phyloP scores from a whole-genome alignment of 345 rosid species.

The Salix koriyanagi region DNA sequence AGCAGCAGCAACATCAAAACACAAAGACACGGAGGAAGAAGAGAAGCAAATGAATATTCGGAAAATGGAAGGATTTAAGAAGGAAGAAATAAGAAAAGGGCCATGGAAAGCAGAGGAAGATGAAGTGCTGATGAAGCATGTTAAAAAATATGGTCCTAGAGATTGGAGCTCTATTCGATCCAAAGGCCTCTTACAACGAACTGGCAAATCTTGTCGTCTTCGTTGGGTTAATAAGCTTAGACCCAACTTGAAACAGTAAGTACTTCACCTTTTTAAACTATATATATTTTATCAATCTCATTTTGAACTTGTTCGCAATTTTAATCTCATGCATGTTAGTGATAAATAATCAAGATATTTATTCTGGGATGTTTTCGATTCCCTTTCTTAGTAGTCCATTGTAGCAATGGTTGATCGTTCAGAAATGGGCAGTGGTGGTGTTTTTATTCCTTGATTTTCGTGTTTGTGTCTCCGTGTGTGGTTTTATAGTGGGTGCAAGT shows the following conservation, averaged over 20 bases:
- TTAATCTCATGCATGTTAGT: neutral
- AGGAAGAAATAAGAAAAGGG: conserved; percentile 67
- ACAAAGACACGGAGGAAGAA: neutral
- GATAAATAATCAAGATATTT: neutral
- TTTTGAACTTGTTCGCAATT: neutral
- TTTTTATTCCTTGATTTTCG: neutral
- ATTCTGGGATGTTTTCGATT: neutral
- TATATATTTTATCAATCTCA: neutral
- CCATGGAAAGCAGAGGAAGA: conserved; percentile 97
- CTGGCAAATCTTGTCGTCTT: conserved; percentile 94
- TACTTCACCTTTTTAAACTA: neutral
- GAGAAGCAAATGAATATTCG: neutral
- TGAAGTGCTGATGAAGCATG: conserved; percentile 65
- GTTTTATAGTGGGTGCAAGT: conserved; percentile 72
- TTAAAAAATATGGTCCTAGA: conserved; percentile 68
- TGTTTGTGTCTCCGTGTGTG: neutral
- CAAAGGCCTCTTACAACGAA: conserved; percentile 85
- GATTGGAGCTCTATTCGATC: conserved; percentile 99
- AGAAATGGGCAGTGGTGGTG: neutral
- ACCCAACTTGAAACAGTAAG: conserved; percentile 80
- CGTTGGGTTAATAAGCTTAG: conserved; percentile 97
- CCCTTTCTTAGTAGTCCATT: neutral
- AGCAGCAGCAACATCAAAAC: neutral
- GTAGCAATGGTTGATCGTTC: neutral
- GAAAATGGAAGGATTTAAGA: conserved; percentile 37